A percentile compares a stretch with the other conserved stretches of the same genome.
Conservation (phyloP, 1,139 yeast genomes). For the Wickerhamomyces sp. region DNA sequence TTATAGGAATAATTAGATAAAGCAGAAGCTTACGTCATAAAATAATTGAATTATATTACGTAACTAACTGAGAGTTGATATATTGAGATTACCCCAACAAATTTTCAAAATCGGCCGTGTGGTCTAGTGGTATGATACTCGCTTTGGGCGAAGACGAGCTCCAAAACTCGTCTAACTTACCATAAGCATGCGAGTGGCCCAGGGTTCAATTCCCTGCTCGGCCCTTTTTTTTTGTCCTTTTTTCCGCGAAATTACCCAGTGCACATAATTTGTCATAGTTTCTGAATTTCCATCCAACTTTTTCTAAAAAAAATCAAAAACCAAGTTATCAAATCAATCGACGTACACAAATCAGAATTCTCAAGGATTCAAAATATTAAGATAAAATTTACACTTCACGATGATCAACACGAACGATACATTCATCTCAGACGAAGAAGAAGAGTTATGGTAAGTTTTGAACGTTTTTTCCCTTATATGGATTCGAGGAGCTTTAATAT, state of each 20-base stretch:
- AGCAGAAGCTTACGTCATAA: no score
- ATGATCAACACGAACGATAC: slow-evolving; percentile 37
- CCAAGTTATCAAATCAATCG: background rate
- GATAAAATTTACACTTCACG: background rate
- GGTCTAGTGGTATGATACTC: slow-evolving; percentile 27
- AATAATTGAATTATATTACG: no score
- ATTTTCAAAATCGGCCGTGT: slow-evolving; percentile 17
- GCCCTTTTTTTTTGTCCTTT: slow-evolving; percentile 14
- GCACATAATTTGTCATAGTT: no score
- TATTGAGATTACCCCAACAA: no score
- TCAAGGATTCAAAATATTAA: background rate
- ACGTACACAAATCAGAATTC: background rate
- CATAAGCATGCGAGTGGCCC: slow-evolving; percentile 24
- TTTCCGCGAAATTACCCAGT: background rate
- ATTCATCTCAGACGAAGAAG: slow-evolving; percentile 75
- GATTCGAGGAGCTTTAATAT: background rate
- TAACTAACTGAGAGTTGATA: no score
- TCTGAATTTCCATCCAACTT: background rate
- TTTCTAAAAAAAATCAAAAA: background rate
- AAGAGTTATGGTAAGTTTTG: slow-evolving; percentile 59
- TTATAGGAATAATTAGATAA: no score
- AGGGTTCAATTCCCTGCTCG: slow-evolving; percentile 26
- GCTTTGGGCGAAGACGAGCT: slow-evolving; percentile 23
- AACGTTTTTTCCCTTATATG: background rate
- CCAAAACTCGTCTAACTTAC: slow-evolving; percentile 7